Conservation (phyloP, 176 grass and related monocot species). For the Oryza officinalis region DNA sequence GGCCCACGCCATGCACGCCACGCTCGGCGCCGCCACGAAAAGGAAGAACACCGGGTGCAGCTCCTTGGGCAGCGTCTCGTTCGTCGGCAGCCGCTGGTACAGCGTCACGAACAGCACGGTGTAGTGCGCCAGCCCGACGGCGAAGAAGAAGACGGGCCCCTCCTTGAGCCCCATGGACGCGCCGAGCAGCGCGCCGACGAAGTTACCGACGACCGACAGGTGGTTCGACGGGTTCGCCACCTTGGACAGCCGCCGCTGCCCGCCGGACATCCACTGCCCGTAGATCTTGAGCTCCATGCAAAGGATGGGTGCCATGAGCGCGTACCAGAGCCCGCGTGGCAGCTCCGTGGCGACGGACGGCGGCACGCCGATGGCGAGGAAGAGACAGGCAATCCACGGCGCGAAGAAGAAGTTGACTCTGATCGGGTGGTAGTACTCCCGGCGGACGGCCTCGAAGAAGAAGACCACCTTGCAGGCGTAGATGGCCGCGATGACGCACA, state of each 20-base stretch:
- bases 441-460: constrained; percentile 33
- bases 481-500: constrained; percentile 25
- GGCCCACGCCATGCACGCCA: constrained; percentile 64
- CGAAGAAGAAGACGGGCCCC: constrained; percentile 64
- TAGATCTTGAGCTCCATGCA: constrained; percentile 75
- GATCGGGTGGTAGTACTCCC: constrained; percentile 39
- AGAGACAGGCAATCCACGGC: constrained; percentile 54
- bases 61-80: constrained; percentile 63
- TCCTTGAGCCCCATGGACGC: constrained; percentile 62
- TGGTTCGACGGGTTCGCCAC: constrained; percentile 81
- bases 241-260: constrained; percentile 62
- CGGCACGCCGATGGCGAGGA: constrained; percentile 45
- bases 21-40: constrained; percentile 65
- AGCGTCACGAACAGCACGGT: constrained; percentile 70
- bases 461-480: constrained; percentile 34
- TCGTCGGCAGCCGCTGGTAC: constrained; percentile 81
- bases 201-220: constrained; percentile 56
- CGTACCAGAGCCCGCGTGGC: constrained; percentile 55
- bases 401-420: constrained; percentile 39
- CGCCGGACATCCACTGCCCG: constrained; percentile 85
- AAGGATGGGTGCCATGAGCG: constrained; percentile 52
- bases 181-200: constrained; percentile 64
- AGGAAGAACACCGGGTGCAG: constrained; percentile 84
- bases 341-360: constrained; percentile 20
- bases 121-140: constrained; percentile 70